Evolutionary conservation across 257 asterid species (phyloP).

Genomic region (Solanum bulbocastanum): DNA sequence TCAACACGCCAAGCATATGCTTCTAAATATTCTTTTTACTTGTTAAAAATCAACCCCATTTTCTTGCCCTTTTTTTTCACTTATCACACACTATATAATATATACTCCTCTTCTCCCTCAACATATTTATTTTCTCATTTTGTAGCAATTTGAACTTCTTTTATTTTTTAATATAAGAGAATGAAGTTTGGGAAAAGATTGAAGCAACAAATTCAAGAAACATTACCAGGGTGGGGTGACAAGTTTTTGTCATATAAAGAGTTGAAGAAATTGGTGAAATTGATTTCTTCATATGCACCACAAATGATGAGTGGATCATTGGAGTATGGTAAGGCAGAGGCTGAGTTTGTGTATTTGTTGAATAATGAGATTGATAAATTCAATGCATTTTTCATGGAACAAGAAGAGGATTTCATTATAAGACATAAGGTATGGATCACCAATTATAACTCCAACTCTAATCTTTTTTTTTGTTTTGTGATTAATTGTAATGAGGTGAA

Average conservation of each 20-base stretch:
- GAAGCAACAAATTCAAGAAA: constrained; percentile 66
- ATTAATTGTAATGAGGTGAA: background rate
- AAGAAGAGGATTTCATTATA: constrained; percentile 87
- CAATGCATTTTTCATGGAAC: constrained; percentile 76
- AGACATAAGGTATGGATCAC: constrained; percentile 54
- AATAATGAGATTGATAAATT: constrained; percentile 82
- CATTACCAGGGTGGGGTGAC: constrained; percentile 75
- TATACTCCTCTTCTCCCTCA: background rate
- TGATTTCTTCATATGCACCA: constrained; percentile 41
- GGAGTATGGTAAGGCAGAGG: constrained; percentile 41
- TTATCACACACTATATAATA: background rate
- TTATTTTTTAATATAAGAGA: background rate
- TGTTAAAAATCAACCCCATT: constrained; percentile 1
- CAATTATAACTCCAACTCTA: background rate
- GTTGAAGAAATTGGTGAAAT: constrained; percentile 55
- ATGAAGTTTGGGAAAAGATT: constrained; percentile 96
- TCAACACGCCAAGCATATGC: constrained; percentile 92
- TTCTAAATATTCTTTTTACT: constrained; percentile 51
- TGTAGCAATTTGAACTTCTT: background rate
- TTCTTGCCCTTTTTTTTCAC: background rate
- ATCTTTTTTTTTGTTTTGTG: background rate
- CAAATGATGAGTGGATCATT: constrained; percentile 22
- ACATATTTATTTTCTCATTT: background rate
- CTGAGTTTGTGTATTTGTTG: constrained; percentile 57
- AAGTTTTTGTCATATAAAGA: constrained; percentile 72